Evolutionary conservation across 257 asterid species (phyloP).

Genomic region (Plantago ovata): DNA sequence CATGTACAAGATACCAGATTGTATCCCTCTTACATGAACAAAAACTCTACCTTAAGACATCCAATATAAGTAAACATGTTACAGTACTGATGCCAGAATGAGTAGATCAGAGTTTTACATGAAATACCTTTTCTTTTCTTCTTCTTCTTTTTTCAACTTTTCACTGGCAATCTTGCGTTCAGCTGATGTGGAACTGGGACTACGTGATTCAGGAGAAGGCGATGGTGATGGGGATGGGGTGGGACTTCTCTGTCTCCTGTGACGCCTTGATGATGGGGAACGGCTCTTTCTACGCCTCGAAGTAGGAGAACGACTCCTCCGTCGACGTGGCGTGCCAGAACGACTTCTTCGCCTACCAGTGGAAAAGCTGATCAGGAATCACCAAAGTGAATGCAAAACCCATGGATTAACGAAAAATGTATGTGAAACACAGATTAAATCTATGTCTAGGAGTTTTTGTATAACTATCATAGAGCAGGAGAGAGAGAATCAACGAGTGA

Average conservation of each 20-base stretch:
- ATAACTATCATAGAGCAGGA: neutral
- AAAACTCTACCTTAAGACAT: neutral
- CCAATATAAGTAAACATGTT: neutral
- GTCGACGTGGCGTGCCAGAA: constrained; percentile 45
- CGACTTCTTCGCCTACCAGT: constrained; percentile 60
- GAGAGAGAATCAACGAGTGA: no score
- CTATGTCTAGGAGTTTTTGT: neutral
- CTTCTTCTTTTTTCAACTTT: constrained; percentile 63
- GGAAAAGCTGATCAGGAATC: no score
- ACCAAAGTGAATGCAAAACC: no score
- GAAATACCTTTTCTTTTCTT: constrained; percentile 60
- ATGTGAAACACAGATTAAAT: no score
- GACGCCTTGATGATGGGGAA: constrained; percentile 61
- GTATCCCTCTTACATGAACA: constrained; percentile 10
- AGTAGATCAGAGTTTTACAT: constrained; percentile 1
- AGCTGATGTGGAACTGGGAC: constrained; percentile 46
- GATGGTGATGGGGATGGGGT: constrained; percentile 61
- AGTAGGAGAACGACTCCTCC: constrained; percentile 64
- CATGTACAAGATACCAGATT: neutral
- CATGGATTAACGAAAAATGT: no score
- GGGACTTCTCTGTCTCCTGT: constrained; percentile 56
- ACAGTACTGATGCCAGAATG: neutral
- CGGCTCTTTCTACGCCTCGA: constrained; percentile 61
- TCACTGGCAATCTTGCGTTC: constrained; percentile 53
- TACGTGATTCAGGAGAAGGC: constrained; percentile 53